These are phyloP conservation scores for Microdochium paspali DNA, from an alignment of 2,329 filamentous ascomycete species.

Conservation along the genomic window DNA sequence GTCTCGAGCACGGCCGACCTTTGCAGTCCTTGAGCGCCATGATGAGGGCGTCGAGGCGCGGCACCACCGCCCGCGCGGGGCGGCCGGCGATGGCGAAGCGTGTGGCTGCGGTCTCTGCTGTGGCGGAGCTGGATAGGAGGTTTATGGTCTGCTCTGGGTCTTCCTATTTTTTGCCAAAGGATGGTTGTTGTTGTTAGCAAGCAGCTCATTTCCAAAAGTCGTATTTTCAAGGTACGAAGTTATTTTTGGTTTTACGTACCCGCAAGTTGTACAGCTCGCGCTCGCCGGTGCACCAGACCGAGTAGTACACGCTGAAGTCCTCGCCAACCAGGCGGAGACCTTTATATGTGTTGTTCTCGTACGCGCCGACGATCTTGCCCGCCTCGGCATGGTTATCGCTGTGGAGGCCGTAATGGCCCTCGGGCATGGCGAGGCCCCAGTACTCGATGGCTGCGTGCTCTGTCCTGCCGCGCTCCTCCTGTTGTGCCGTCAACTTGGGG, in stretches of 20 bases:
- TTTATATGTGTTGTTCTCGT: slow-evolving; percentile 44
- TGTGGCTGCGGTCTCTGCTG: slow-evolving; percentile 12
- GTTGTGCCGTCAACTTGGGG: slow-evolving; percentile 25
- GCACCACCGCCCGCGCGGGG: slow-evolving; percentile 27
- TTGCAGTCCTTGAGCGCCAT: slow-evolving; percentile 54
- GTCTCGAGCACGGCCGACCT: slow-evolving; percentile 38
- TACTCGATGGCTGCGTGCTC: slow-evolving; percentile 41
- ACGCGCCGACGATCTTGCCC: no score
- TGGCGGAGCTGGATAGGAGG: slow-evolving; percentile 32
- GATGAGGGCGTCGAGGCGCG: slow-evolving; percentile 47
- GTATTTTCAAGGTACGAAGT: no score
- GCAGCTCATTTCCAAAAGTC: no score
- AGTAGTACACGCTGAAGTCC: slow-evolving; percentile 44
- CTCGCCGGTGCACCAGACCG: slow-evolving; percentile 44
- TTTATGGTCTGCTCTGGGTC: slow-evolving; percentile 18
- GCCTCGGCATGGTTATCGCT: neutral
- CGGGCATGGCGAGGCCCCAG: slow-evolving; percentile 27
- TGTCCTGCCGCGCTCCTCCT: slow-evolving; percentile 16
- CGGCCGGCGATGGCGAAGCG: slow-evolving; percentile 17
- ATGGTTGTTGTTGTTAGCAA: no score
- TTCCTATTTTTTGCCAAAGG: slow-evolving; percentile 22
- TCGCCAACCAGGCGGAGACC: slow-evolving; percentile 33
- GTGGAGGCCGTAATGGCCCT: slow-evolving; percentile 4
- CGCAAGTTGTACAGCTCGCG: slow-evolving; percentile 37
- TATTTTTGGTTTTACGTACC: slow-evolving; percentile 11